phyloP scores from a whole-genome alignment of 129 eudicot species.

The Cynara cardunculus region DNA sequence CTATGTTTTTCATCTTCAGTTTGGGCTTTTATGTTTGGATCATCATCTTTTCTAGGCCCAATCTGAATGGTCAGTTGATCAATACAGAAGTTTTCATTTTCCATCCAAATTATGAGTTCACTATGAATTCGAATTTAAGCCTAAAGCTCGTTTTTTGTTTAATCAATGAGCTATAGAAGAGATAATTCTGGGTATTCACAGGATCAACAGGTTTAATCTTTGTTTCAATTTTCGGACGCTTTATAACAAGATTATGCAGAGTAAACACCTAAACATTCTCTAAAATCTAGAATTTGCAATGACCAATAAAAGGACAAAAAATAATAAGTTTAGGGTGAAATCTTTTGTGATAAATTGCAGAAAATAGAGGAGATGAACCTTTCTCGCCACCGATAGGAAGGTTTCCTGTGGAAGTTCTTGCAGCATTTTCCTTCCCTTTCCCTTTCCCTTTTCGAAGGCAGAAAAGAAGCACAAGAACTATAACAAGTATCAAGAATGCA shows the following conservation, averaged over 20 bases:
- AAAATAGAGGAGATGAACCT: constrained; percentile 36
- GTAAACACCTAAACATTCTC: not conserved
- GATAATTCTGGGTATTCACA: not conserved
- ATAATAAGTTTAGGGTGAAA: not conserved
- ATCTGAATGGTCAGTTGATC: not conserved
- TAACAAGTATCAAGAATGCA: constrained; percentile 42
- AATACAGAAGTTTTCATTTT: not conserved
- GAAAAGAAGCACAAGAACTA: constrained; percentile 49
- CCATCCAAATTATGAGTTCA: not conserved
- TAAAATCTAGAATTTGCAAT: not conserved
- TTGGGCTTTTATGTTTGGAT: not conserved
- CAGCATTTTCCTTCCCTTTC: constrained; percentile 43
- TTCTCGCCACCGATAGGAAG: constrained; percentile 49
- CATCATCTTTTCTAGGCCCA: not conserved
- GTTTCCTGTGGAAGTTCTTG: constrained; percentile 46
- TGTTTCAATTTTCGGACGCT: not conserved
- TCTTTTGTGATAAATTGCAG: not conserved
- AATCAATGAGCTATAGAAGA: not conserved
- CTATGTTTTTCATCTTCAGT: not conserved
- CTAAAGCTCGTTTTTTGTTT: not conserved
- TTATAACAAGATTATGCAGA: not conserved
- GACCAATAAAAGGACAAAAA: not conserved
- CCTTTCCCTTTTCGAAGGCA: constrained; percentile 52
- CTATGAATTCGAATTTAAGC: not conserved
- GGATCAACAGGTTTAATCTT: not conserved